Conservation (phyloP, 2,329 filamentous ascomycete genomes). For the Pseudophaeomoniella oleicola region DNA sequence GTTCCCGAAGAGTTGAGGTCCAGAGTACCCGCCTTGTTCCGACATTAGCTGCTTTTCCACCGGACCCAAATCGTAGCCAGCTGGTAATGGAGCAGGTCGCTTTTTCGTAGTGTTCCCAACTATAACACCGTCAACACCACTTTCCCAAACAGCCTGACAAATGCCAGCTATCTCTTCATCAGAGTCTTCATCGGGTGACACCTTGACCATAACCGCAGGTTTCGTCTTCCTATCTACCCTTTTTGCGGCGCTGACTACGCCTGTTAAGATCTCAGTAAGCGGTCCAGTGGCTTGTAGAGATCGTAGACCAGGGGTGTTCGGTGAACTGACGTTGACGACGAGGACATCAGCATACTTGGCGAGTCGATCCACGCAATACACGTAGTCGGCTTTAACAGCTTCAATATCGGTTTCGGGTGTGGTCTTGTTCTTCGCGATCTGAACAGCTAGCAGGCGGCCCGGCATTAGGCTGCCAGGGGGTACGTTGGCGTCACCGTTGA, state of each 20-base stretch:
- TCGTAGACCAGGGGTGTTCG: constrained; percentile 84
- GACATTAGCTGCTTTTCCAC: constrained; percentile 54
- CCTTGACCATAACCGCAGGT: constrained; percentile 90
- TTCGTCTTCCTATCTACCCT: constrained; percentile 54
- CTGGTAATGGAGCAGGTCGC: constrained; percentile 55
- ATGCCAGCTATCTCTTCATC: constrained; percentile 76
- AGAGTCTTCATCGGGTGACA: constrained; percentile 86
- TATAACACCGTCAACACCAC: constrained; percentile 86
- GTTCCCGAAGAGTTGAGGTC: constrained; percentile 72
- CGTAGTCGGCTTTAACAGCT: constrained; percentile 65
- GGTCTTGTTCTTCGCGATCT: constrained; percentile 92
- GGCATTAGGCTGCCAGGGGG: constrained; percentile 66
- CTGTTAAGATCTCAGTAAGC: constrained; percentile 62
- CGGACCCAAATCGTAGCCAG: constrained; percentile 47
- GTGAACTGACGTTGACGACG: constrained; percentile 96
- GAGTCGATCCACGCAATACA: constrained; percentile 72
- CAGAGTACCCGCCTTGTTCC: constrained; percentile 80
- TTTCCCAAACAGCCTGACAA: constrained; percentile 66
- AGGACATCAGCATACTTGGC: constrained; percentile 85
- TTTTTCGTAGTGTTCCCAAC: constrained; percentile 94
- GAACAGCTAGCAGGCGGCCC: constrained; percentile 71
- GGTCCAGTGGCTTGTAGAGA: constrained; percentile 76
- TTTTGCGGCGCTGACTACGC: constrained; percentile 67
- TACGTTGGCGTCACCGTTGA: constrained; percentile 62
- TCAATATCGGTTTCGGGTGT: constrained; percentile 75